phyloP scores from a whole-genome alignment of 2,329 filamentous ascomycete species.

The Mycosphaerella sp. region DNA sequence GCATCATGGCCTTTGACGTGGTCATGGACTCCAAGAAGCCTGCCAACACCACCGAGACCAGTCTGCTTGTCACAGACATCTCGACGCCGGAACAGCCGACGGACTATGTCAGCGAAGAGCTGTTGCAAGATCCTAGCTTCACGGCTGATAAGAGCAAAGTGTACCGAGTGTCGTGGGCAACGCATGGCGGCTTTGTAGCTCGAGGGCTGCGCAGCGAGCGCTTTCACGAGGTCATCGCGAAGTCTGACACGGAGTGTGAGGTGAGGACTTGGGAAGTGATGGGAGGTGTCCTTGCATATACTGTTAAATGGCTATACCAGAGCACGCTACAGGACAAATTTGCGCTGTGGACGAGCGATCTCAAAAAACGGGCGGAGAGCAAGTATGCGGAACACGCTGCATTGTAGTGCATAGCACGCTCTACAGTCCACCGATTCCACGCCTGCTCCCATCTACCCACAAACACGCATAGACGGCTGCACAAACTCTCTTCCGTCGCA shows the following conservation, averaged over 20 bases:
- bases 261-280: slow-evolving; percentile 29
- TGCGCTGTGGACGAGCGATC: slow-evolving; percentile 24
- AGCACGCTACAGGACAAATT: slow-evolving; percentile 28
- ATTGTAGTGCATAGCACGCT: neutral
- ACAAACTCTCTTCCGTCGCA: no score
- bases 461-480: no score
- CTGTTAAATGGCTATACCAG: slow-evolving; percentile 28
- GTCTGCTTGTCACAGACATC: slow-evolving; percentile 26
- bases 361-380: slow-evolving; percentile 26
- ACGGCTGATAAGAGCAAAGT: slow-evolving; percentile 21
- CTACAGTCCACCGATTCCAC: neutral
- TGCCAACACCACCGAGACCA: slow-evolving; percentile 15
- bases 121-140: slow-evolving; percentile 16
- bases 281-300: slow-evolving; percentile 25
- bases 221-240: slow-evolving; percentile 29
- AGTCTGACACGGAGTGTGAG: slow-evolving; percentile 25
- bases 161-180: slow-evolving; percentile 27
- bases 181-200: slow-evolving; percentile 22
- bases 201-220: slow-evolving; percentile 25
- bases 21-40: slow-evolving; percentile 29
- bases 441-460: no score
- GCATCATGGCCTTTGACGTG: slow-evolving; percentile 23
- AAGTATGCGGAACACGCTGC: neutral
- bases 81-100: slow-evolving; percentile 24
- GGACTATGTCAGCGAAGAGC: slow-evolving; percentile 19